Evolutionary conservation across 2,329 filamentous ascomycete species (phyloP), one percentile per base, ranked within the genome.

Genomic region (Fusarium robinianum): DNA sequence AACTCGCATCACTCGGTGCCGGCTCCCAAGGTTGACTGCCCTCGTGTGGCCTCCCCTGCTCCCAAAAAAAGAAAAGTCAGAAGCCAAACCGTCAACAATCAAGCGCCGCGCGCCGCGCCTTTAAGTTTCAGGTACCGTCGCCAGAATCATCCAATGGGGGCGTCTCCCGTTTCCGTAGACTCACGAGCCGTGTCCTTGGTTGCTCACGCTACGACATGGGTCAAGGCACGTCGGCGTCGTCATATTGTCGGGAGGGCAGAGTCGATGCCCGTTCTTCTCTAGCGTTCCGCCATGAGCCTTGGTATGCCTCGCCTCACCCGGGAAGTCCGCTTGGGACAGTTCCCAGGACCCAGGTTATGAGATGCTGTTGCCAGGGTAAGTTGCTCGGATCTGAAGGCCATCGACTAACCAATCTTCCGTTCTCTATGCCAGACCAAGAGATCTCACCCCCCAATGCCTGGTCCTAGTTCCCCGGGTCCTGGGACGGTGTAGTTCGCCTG

Each of bases 61-160:
- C n/a, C 29, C 18, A 30, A 23, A 23, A 39, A 30, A 41, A 17
- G 36, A 34, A 46, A 46, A 41, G 23, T 22, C 16, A 21, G 37
- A 30, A 30, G 41, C 26, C 24, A 32, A 46, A 44, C 46, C 54
- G 32, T 49, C 40, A 31, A 55, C 36, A 53, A 53, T 50, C 50
- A 53, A 49, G 43, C 47, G 55, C 53, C 53, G 54, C 51, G 41
- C 45, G 48, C 53, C 41, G 47, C 47, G 52, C 39, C 54, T 53
- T 27, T 30, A 32, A 41, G 56, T 61, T 60, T 58, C 55, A 61
- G 53, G 58, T 50, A 58, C 58, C 49, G 41, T 58, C 29, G 19
- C 26, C 31, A 33, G 26, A 25, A 14, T 18, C 26, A 31, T 41
- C 58, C 58, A 61, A 61, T 61, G 43, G 51, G 58, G 32, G 45